Evolutionary conservation across 768 basidiomycete genomes (phyloP), one percentile per base, ranked within the genome.

Genomic region (Boletus coccyginus): DNA sequence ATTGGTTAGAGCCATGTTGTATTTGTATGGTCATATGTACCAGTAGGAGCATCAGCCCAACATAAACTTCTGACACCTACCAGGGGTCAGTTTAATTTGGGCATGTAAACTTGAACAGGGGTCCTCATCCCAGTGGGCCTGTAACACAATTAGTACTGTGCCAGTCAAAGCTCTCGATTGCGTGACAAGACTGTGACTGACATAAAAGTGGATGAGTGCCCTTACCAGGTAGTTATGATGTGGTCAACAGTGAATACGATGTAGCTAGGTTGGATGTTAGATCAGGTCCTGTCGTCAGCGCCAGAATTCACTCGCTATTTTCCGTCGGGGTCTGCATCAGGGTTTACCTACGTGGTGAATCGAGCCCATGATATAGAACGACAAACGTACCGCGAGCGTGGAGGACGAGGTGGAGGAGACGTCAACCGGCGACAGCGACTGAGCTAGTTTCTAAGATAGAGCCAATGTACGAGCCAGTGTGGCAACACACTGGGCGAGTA

Each of bases 121-220:
- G 87, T 87, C 11, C 74, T 74, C 87, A 89, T 87, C 36, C 75
- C 75, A 36, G 74, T 68, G 29, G 88, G 72, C 4, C 84, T 88
- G 59, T 13, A 24, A 53, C n/a, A 29, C 46, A 44, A 49, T 33
- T n/a, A n/a, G n/a, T n/a, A 27, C 27, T 27, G 27, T 39, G 56
- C 61, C 46, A 66, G 43, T n/a, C 1, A 5, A 48, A 3, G 29
- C 27, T 2, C 31, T 6, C 35, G 10, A 24, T 17, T 36, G 12
- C 16, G 21, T 27, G 27, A 27, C 27, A 5, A 35, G 46, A 31
- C 5, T 8, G 11, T 2, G 5, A 72, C 81, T 48, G 58, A 85
- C 86, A 67, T 64, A 73, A 90, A 89, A 58, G 73, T 74, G 0
- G 80, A 77, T 0, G 87, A n/a, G n/a, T n/a, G n/a, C n/a, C n/a